phyloP scores from a whole-genome alignment of 2,329 filamentous ascomycete genomes.

The Botrytis pseudocinerea region DNA sequence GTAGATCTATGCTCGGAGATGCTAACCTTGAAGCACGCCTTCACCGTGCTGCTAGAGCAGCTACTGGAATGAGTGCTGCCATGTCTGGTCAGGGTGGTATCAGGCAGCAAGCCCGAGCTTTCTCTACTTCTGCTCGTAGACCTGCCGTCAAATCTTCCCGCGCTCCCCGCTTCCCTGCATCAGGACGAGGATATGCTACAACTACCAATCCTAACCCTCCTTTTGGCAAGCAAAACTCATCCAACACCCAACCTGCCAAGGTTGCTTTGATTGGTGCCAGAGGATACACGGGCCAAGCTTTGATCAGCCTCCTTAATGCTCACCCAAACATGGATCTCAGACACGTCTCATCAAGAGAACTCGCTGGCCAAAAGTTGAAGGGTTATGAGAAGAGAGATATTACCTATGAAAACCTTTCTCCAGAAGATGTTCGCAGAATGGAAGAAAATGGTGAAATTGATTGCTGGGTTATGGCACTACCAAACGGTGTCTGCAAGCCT shows the following conservation, averaged over 20 bases:
- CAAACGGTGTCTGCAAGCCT: slow-evolving; percentile 91
- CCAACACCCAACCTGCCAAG: slow-evolving; percentile 74
- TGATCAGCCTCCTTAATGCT: slow-evolving; percentile 82
- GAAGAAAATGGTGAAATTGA: slow-evolving; percentile 83
- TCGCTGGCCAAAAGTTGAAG: slow-evolving; percentile 81
- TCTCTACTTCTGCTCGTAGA: slow-evolving; percentile 59
- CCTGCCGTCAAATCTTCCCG: slow-evolving; percentile 35
- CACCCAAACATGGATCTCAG: slow-evolving; percentile 89
- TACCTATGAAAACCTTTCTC: slow-evolving; percentile 84
- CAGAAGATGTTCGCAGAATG: slow-evolving; percentile 84
- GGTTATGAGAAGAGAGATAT: slow-evolving; percentile 91
- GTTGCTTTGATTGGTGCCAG: slow-evolving; percentile 88
- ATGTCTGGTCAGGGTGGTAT: slow-evolving; percentile 44
- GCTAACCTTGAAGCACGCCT: slow-evolving; percentile 86
- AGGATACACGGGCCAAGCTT: slow-evolving; percentile 89
- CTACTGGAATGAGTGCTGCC: slow-evolving; percentile 57
- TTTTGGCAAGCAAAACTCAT: slow-evolving; percentile 82
- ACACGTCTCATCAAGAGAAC: slow-evolving; percentile 90
- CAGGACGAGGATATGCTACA: slow-evolving; percentile 55
- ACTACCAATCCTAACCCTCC: slow-evolving; percentile 88
- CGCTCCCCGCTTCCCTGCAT: slow-evolving; percentile 24
- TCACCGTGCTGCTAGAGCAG: slow-evolving; percentile 71
- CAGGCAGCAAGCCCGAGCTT: slow-evolving; percentile 65
- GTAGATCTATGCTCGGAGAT: slow-evolving; percentile 83
- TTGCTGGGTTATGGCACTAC: slow-evolving; percentile 96